Base-by-base conservation (phyloP, 2,329 filamentous ascomycete species). In the Didymella pinodella region DNA sequence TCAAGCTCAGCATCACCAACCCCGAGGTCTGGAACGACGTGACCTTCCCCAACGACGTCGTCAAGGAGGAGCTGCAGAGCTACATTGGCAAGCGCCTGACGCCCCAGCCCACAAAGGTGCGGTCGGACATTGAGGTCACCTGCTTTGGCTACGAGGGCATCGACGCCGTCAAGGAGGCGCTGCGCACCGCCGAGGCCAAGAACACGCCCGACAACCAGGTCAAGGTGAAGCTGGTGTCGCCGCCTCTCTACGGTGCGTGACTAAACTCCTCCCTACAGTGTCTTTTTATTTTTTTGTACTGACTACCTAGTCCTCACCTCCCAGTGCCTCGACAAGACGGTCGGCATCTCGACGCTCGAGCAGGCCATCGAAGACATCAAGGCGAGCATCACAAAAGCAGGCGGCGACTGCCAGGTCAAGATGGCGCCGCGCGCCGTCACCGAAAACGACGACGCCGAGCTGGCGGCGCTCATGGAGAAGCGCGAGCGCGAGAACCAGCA, bases 391-490 rank as follows among this genome's bases (percentile, higher is more conserved):
- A 87, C 88, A 75, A 83, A 80, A 45, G 86, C 90, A 0, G 91
- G 91, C 53, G 95, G 95, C 62, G 88, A 87, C 75, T 90, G 94
- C 74, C 86, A 89, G 43, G 90, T 97, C 70, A 97, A 96, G 88
- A 99, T 99, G 95, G 93, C 95, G 73, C 95, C 95, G 68, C 98
- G 98, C 88, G 95, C 96, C 4, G 95, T 99, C 63, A 99, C 95
- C 1, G 96, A 98, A 85, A 96, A 93, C 78, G 96, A 99, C 73
- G 95, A 99, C 75, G 95, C 94, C 26, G 93, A 97, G 80, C 84
- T 99, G 66, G 93, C 97, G 79, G 95, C 94, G 51, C 86, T 99
- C 66, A 99, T 99, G 95, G 95, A 98, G 85, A 97, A 98, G 89
- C 89, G 91, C 67, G 95, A 97, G 84, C 90, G 92, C 67, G 94